Evolutionary conservation across 495 filamentous ascomycete genomes (phyloP), one percentile per base, ranked within the genome.

Genomic region (Neurospora discreta): DNA sequence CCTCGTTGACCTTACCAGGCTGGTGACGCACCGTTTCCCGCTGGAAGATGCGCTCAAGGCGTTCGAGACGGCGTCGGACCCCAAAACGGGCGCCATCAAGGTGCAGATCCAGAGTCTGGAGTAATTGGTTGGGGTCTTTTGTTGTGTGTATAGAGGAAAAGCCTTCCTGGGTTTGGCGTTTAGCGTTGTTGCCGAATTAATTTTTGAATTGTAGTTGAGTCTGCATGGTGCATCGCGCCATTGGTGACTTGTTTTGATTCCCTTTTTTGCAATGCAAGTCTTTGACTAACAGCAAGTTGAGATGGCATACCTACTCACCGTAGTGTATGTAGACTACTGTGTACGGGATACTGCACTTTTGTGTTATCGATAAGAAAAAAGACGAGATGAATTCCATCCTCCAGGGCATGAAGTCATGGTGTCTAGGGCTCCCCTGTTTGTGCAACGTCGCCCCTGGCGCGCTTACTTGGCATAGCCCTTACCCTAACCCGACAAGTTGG

Each of bases 31-130:
- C 84, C 87, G 93, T 39, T 97, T 91, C 81, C 77, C 85, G 42
- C 81, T 97, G 13, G 95, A 97, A 84, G 90, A 98, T 73, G 93
- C 94, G 4, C 79, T 95, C 38, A 87, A 94, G 82, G 95, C 95
- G 33, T 98, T 98, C 81, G 87, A 92, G 81, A 94, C 90, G 16
- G 93, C 93, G 26, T 87, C 90, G 3, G 89, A 97, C 81, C 89
- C 92, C n/a, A 93, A 89, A 83, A 97, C 90, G 43, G 94, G 95
- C 3, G 94, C 94, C 16, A 97, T 98, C 79, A 98, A 98, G 85
- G 94, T 97, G 75, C 89, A 93, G 84, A 98, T 97, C 75, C 87
- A 90, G 82, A 91, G 89, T 77, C 75, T 83, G 67, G 84, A 83
- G n/a, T 84, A 69, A 75, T 23, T 39, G 40, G 38, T 9, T 65